These are phyloP conservation scores for Monosporascus sp. DNA, from an alignment of 2,329 filamentous ascomycete species.

Conservation along the genomic window DNA sequence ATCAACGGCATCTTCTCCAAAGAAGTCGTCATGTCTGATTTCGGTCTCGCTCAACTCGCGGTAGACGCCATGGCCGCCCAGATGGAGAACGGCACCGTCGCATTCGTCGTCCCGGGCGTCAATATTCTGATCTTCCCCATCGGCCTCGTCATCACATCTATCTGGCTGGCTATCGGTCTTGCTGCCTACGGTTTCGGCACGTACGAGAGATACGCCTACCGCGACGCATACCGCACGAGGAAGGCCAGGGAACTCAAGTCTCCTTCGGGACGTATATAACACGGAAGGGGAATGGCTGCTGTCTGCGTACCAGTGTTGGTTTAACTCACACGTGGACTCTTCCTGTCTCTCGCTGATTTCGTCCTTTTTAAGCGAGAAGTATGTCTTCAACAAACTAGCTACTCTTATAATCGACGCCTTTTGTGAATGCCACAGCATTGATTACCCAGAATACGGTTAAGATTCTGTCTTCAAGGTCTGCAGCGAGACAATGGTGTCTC, in stretches of 20 bases:
- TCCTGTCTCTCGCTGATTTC: not conserved
- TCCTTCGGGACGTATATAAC: not conserved
- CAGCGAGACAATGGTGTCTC: too few relatives aligned
- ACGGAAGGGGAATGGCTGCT: not conserved
- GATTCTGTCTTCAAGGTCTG: too few relatives aligned
- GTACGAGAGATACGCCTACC: constrained; percentile 59
- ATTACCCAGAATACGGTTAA: too few relatives aligned
- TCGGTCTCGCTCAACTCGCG: constrained; percentile 42
- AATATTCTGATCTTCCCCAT: constrained; percentile 65
- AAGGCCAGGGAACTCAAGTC: constrained; percentile 36
- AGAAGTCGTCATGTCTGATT: constrained; percentile 47
- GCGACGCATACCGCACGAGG: constrained; percentile 55
- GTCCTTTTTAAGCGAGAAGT: too few relatives aligned
- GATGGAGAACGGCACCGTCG: constrained; percentile 47
- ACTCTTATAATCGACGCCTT: too few relatives aligned
- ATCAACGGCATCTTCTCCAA: constrained; percentile 65
- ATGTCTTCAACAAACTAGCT: too few relatives aligned
- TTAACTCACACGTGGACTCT: too few relatives aligned
- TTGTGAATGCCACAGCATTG: too few relatives aligned
- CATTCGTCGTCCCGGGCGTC: constrained; percentile 66
- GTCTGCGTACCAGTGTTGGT: too few relatives aligned
- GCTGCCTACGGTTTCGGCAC: constrained; percentile 60
- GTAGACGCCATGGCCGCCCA: constrained; percentile 41
- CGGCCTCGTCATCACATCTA: constrained; percentile 59
- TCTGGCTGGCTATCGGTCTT: constrained; percentile 56